Evolutionary conservation across 805 yeast species (phyloP), one percentile per base, ranked within the genome.

Genomic region (Candida odintsovae): DNA sequence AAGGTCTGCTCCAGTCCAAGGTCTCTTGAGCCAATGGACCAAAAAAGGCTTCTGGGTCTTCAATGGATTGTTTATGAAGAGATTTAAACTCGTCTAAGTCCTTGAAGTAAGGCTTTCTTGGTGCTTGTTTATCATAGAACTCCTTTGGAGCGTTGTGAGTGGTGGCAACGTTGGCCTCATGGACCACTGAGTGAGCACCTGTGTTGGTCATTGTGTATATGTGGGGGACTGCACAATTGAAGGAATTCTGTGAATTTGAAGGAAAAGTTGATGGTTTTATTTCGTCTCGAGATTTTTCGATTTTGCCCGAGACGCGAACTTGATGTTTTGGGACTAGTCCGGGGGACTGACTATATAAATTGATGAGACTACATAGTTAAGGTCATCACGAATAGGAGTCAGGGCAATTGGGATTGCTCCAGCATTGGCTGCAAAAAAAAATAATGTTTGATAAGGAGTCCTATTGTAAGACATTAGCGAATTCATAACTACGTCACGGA

Each of bases 1-100:
- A 90, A 44, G 82, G 89, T 49, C 73, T 78, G 63, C 83, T 87
- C 97, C 97, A 90, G 58, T 77, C 68, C 55, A 90, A 75, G 47
- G 79, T 74, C 59, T 83, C 78, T 48, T 73, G 76, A 43, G 96
- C 97, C 64, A 77, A 71, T 43, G 80, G 78, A 41, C 90, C 90
- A 65, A 86, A 90, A 66, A 92, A 90, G 31, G 68, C 75, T 45
- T 78, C 85, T 38, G 98, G 98, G 59, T 86, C 78, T 47, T 78
- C 73, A 53, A 90, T 80, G 22, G 95, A 86, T 72, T 86, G 74
- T 52, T 78, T 65, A 71, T 90, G 87, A 68, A 88, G 59, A 49
- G 71, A 64, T 52, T 78, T 67, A 73, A 90, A 90, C 55, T 88
- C 83, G 11, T 80, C 86, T 43, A 87, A 62, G 33, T 53, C 55